Base-by-base conservation (phyloP, 306 rosid species). In the Cicer cuneatum region DNA sequence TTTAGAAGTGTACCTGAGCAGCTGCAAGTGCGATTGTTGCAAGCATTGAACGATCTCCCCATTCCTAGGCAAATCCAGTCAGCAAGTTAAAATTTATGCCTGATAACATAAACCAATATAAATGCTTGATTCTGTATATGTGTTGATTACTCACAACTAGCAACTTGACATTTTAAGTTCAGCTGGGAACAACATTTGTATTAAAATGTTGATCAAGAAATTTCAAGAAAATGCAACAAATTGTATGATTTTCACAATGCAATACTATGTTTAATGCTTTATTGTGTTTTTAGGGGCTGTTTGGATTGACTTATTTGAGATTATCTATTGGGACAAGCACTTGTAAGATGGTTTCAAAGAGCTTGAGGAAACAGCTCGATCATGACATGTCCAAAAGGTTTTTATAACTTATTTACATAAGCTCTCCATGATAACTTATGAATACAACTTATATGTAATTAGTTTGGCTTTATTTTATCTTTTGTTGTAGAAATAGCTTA, bases 11-110 rank as follows among this genome's bases (percentile, higher is more conserved):
- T 59, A 95, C 99, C 99, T 92, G 98, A 39, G 97, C 99, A 75
- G 98, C 99, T 41, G 89, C 93, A 0, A 95, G 98, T 8, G 99
- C 99, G 29, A 95, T 92, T 51, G 97, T 95, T 37, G 97, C 99
- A 77, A 95, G 99, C 99, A 95, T 92, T 33, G 98, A 95, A 37
- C 97, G 98, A 80, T 95, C 99, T 48, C 99, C 98, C 98, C 99
- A 95, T 92, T 95, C 99, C 99, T 95, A 84, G 74, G 42, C 51
- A 87, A 88, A 70, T 38, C 35, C 74, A 80, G 47, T 14, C 11
- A 63, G 19, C 13, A 58, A 43, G 60, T 79, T 33, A 75, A 66
- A 70, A 66, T 49, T 42, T 38, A 59, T 47, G 68, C 53, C 35
- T 13, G 59, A 77, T 65, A 63, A 49, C 24, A 78, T 18, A 29